Evolutionary conservation across 2,329 filamentous ascomycete genomes (phyloP), one percentile per base, ranked within the genome.

Genomic region (Chaetomiaceae sp.): DNA sequence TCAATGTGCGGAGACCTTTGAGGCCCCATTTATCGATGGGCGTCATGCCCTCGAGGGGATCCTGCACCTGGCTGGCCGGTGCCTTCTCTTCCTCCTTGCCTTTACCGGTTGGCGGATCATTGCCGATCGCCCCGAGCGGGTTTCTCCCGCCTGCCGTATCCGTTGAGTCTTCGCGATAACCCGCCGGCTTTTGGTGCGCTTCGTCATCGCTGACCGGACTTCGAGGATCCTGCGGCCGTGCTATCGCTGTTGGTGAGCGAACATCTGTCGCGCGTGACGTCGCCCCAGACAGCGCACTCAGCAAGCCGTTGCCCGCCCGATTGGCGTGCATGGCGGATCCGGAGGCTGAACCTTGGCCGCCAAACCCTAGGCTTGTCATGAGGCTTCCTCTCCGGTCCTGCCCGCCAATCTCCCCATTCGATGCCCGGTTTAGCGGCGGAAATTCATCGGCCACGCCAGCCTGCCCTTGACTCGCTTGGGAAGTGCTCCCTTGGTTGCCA

Each of bases 231-330:
- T 75, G 75, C 11, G 71, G 67, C 40, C 76, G 73, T 27, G 70
- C 67, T 38, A 68, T 69, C 64, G 47, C 45, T 54, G 59, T 56
- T 2, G 79, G 75, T 32, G 79, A 76, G 51, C 77, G 75, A 29
- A 65, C 67, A 42, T 83, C 77, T 40, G 70, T 69, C 32, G 74
- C 67, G 49, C 80, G 73, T 53, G 70, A 77, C 57, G 78, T 84
- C 5, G 80, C 80, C 38, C n/a, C n/a, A n/a, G 81, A 82, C n/a
- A 86, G 68, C 3, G 81, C 82, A 62, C 82, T 85, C 41, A 86
- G 68, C 34, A 86, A 71, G 8, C 82, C 82, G 62, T 86, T 86
- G 11, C 77, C 81, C 18, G 67, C 66, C 51, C 80, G 72, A 52
- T 70, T 75, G 36, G 69, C 67, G 51, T 73, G 73, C 48, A 72